Percentiles rank a stretch among this genome's conserved stretches.
These are phyloP conservation scores for Cylindrodendrum hubeiense DNA, from an alignment of 2,329 filamentous ascomycete genomes.

Conservation along the genomic window DNA sequence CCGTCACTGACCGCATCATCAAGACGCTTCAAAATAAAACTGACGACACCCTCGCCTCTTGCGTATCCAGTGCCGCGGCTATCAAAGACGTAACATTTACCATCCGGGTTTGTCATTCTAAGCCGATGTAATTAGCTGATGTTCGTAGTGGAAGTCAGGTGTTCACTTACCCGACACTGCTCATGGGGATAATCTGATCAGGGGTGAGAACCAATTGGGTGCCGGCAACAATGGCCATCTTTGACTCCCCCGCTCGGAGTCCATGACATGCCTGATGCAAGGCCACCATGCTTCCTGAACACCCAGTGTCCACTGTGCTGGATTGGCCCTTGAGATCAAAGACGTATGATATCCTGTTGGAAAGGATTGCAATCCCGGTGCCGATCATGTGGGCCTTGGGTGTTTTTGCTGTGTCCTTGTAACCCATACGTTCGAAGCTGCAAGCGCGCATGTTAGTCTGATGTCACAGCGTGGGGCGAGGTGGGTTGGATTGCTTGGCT, in stretches of 20 bases:
- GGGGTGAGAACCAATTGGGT: conserved; percentile 30
- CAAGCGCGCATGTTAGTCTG: background rate
- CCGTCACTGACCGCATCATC: conserved; percentile 56
- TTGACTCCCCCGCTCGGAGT: conserved; percentile 58
- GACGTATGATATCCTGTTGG: conserved; percentile 53
- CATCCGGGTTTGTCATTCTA: conserved; percentile 26
- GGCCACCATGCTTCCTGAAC: conserved; percentile 51
- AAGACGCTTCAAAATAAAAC: conserved; percentile 55
- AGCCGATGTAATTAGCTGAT: too few species aligned
- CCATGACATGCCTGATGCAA: conserved; percentile 43
- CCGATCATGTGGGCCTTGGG: conserved; percentile 47
- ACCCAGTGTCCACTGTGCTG: conserved; percentile 52
- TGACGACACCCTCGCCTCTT: conserved; percentile 56
- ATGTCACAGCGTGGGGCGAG: background rate
- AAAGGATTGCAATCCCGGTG: conserved; percentile 43
- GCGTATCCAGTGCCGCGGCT: conserved; percentile 55
- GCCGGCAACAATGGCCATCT: conserved; percentile 54
- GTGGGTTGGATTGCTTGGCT: background rate
- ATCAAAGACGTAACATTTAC: conserved; percentile 32
- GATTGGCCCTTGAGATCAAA: conserved; percentile 54
- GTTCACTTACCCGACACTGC: conserved; percentile 25
- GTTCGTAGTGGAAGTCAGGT: too few species aligned
- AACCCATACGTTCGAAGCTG: conserved; percentile 28
- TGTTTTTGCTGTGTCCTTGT: conserved; percentile 26
- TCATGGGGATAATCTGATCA: conserved; percentile 30